Conservation (phyloP, 305 asterid genomes). For the Galium porrigens region DNA sequence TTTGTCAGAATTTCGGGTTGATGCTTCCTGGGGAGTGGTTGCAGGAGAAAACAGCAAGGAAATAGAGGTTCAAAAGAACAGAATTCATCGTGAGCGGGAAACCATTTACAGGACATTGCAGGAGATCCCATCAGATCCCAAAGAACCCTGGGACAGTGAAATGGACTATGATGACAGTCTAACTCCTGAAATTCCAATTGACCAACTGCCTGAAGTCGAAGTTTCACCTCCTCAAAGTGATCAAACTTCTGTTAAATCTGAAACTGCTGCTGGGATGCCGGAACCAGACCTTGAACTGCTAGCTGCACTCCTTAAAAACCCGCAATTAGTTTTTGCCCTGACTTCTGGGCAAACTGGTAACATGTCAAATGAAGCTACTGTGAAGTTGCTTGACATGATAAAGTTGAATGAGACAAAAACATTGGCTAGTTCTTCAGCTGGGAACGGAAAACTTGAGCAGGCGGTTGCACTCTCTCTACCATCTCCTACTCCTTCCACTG, state of each 20-base stretch:
- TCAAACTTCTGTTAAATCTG: slow-evolving; percentile 23
- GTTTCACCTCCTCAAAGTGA: slow-evolving; percentile 16
- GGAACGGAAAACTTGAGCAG: slow-evolving; percentile 31
- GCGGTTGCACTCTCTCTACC: slow-evolving; percentile 85
- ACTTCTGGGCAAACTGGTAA: slow-evolving; percentile 71
- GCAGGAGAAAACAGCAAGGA: slow-evolving; percentile 68
- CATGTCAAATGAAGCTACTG: slow-evolving; percentile 45
- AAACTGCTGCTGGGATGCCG: slow-evolving; percentile 26
- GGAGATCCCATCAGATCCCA: slow-evolving; percentile 67
- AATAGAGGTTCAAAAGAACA: slow-evolving; percentile 67
- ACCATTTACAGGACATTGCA: slow-evolving; percentile 41
- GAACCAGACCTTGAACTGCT: slow-evolving; percentile 76
- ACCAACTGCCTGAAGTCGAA: slow-evolving; percentile 66
- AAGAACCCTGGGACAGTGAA: slow-evolving; percentile 94
- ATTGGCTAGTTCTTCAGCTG: slow-evolving; percentile 30
- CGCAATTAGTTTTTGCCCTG: slow-evolving; percentile 72
- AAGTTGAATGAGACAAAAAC: slow-evolving; percentile 44
- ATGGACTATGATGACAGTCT: slow-evolving; percentile 78
- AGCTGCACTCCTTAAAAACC: slow-evolving; percentile 68
- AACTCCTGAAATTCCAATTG: slow-evolving; percentile 64
- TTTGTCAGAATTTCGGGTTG: slow-evolving; percentile 49
- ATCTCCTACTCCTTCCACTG: slow-evolving; percentile 84
- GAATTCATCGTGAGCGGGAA: slow-evolving; percentile 71
- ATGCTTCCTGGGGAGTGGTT: slow-evolving; percentile 45
- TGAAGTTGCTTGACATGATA: slow-evolving; percentile 75